These are phyloP conservation scores for Diaporthe ilicicola DNA, from an alignment of 2,329 filamentous ascomycete species.

Conservation along the genomic window DNA sequence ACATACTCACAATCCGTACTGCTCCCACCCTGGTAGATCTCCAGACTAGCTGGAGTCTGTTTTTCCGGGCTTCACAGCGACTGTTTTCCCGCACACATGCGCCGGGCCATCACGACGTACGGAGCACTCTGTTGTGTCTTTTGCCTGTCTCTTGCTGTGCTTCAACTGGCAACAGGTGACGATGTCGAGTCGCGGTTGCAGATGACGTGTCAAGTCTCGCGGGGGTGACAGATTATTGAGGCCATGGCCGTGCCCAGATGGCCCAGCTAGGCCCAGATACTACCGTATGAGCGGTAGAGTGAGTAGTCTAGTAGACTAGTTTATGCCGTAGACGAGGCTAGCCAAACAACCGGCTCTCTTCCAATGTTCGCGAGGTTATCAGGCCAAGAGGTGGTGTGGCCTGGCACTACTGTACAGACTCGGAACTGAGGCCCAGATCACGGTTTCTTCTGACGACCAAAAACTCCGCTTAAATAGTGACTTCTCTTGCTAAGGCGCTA, in stretches of 20 bases:
- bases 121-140: neutral
- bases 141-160: neutral
- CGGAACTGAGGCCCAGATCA: no score
- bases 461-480: no score
- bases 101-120: neutral
- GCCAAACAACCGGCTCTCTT: neutral
- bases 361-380: neutral
- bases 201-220: neutral
- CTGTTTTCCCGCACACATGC: neutral
- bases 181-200: neutral
- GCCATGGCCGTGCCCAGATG: neutral
- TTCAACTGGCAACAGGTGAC: neutral
- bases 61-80: conserved; percentile 10
- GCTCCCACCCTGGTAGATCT: neutral
- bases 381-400: neutral
- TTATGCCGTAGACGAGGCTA: neutral
- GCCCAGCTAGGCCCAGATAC: neutral
- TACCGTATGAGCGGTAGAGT: neutral
- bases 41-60: neutral
- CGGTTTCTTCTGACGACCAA: no score
- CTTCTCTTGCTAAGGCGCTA: no score
- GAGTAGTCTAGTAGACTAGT: no score
- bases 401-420: neutral
- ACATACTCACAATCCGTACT: neutral
- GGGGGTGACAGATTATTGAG: neutral